Percentiles rank a stretch among this genome's conserved stretches.
Conservation (phyloP, 768 basidiomycete species). For the Cubamyces sp. region DNA sequence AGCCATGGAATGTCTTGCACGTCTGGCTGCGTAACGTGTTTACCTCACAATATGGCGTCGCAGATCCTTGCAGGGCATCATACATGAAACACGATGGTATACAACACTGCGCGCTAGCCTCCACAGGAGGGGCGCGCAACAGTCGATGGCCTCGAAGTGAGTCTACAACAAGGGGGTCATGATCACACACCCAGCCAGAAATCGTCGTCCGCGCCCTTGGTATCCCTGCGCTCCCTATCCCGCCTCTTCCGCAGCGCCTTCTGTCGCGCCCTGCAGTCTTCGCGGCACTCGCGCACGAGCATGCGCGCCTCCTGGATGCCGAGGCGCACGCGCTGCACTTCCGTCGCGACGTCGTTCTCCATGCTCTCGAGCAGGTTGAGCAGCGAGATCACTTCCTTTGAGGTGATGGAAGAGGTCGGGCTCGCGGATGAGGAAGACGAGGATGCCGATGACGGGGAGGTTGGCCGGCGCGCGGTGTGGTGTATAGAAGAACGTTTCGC, state of each 20-base stretch:
- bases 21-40: too few species aligned
- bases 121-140: too few species aligned
- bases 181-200: conserved; percentile 31
- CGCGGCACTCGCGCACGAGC: conserved; percentile 24
- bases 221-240: conserved; percentile 29
- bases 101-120: too few species aligned
- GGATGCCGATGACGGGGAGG: not conserved
- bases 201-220: conserved; percentile 31
- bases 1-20: too few species aligned
- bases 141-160: too few species aligned
- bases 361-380: conserved; percentile 41
- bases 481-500: not conserved
- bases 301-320: conserved; percentile 32
- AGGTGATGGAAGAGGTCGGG: conserved; percentile 23
- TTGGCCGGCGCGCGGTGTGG: not conserved
- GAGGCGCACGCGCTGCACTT: conserved; percentile 34
- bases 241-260: conserved; percentile 14
- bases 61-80: too few species aligned
- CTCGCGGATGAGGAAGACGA: not conserved
- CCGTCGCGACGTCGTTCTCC: conserved; percentile 38
- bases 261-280: conserved; percentile 23
- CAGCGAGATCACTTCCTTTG: conserved; percentile 35
- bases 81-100: too few species aligned
- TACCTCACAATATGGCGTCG: too few species aligned
- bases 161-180: too few species aligned